Conservation (phyloP, 1,284 basidiomycete species). For the Lentinus polychrous region DNA sequence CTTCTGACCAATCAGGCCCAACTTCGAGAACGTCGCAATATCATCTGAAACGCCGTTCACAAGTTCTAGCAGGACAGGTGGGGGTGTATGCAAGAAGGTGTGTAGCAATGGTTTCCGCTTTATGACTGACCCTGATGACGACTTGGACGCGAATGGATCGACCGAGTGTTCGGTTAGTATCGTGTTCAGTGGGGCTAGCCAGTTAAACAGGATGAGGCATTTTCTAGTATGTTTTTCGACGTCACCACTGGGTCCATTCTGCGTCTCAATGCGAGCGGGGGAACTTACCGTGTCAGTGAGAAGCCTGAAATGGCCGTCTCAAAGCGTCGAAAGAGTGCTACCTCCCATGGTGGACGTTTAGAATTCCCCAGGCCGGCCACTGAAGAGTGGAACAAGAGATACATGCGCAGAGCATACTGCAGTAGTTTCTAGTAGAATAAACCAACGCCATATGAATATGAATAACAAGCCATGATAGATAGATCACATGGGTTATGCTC, state of each 20-base stretch:
- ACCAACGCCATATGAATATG: conserved; percentile 1
- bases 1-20: conserved; percentile 60
- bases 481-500: conserved; percentile 5
- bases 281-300: conserved; percentile 61
- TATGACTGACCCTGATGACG: conserved; percentile 7
- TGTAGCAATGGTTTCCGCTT: conserved; percentile 56
- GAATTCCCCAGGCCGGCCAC: conserved; percentile 38
- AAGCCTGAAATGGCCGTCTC: conserved; percentile 55
- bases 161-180: conserved; percentile 59
- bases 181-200: conserved; percentile 64
- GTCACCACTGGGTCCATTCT: not conserved
- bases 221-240: conserved; percentile 43
- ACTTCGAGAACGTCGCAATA: conserved; percentile 59
- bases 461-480: too few relatives aligned
- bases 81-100: conserved; percentile 66
- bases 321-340: conserved; percentile 50
- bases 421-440: conserved; percentile 69
- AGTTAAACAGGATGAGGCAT: conserved; percentile 74
- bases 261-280: not conserved
- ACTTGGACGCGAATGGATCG: conserved; percentile 36
- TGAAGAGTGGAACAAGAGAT: conserved; percentile 60
- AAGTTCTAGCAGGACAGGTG: conserved; percentile 76
- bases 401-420: conserved; percentile 72
- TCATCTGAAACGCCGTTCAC: conserved; percentile 70
- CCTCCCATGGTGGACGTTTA: conserved; percentile 44